A percentile compares a stretch with the other conserved stretches of the same genome.
These are phyloP conservation scores for Phytopythium aichiense DNA, from an alignment of 352 stramenopile species.

Conservation along the genomic window DNA sequence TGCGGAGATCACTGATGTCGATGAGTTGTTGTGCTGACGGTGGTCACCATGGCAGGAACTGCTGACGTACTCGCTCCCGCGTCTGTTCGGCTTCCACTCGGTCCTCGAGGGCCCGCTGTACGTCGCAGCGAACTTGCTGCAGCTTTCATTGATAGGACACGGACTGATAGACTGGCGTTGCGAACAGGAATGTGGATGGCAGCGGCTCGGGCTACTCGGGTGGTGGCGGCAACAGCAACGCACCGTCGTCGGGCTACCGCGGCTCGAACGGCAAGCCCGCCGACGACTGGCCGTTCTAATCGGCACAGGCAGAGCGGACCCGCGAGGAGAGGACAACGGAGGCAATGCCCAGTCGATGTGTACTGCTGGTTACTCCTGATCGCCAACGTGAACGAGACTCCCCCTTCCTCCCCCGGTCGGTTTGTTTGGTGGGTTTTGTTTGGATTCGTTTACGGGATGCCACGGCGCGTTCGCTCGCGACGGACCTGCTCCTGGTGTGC, in stretches of 20 bases:
- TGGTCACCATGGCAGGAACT: conserved; percentile 39
- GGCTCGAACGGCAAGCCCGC: conserved; percentile 38
- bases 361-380: background rate
- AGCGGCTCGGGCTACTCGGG: conserved; percentile 18
- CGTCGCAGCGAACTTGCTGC: conserved; percentile 9
- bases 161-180: conserved; percentile 3
- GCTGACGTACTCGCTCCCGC: conserved; percentile 71
- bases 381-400: too few species aligned
- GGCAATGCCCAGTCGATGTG: too few species aligned
- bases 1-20: background rate
- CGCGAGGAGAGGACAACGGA: too few species aligned
- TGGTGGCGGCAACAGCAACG: conserved; percentile 21
- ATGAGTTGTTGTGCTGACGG: background rate
- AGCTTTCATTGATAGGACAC: conserved; percentile 1
- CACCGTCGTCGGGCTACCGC: conserved; percentile 27
- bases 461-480: conserved; percentile 9
- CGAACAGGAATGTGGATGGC: conserved; percentile 44
- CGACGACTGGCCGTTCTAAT: conserved; percentile 64
- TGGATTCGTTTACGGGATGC: conserved; percentile 2
- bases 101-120: conserved; percentile 70
- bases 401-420: background rate
- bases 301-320: too few species aligned
- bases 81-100: conserved; percentile 73
- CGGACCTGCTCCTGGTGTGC: conserved; percentile 7
- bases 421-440: background rate